Evolutionary conservation across 441 rosid species (phyloP), one percentile per base, ranked within the genome.

Genomic region (Omphalea diandra): DNA sequence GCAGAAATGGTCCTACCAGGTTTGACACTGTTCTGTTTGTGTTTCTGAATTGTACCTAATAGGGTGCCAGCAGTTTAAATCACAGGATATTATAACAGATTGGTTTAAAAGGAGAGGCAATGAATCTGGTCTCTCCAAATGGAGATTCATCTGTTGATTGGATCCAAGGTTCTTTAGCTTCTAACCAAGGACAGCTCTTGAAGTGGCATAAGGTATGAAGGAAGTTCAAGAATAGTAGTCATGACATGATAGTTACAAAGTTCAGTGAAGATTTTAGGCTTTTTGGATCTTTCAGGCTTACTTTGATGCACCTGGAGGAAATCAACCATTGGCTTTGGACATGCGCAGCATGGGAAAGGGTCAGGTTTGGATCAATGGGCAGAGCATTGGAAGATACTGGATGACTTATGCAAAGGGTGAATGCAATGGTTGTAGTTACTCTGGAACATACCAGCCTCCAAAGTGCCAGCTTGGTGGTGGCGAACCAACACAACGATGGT

Each of bases 361-460:
- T 36, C 95, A 91, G 76, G 92, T 75, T 43, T 94, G 98, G 98
- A 74, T 94, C 44, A 94, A 94, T 55, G 97, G 97, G 24, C 79
- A 91, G 74, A 90, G 91, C 85, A 18, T 90, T 63, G 98, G 98
- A 47, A 85, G 98, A 75, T 94, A 91, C 59, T 91, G 97, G 98
- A 87, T 83, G 90, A 78, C 84, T 67, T 88, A 80, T 36, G 98
- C 94, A 3, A 84, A 88, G 38, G 97, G 97, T 63, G 79, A 85
- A 54, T 94, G 98, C 41, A 59, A 20, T 33, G 3, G 33, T 2
- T 89, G 96, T 63, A 78, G 75, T 76, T 88, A 89, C 66, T 59
- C 82, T 3, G 97, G 97, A 55, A 86, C 97, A 22, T 91, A 69
- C 73, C 81, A 94, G 24, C 82, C 89, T 31, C 6, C 75, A 5